phyloP scores from a whole-genome alignment of 163 green algal species.

The Scenedesmus sp. region DNA sequence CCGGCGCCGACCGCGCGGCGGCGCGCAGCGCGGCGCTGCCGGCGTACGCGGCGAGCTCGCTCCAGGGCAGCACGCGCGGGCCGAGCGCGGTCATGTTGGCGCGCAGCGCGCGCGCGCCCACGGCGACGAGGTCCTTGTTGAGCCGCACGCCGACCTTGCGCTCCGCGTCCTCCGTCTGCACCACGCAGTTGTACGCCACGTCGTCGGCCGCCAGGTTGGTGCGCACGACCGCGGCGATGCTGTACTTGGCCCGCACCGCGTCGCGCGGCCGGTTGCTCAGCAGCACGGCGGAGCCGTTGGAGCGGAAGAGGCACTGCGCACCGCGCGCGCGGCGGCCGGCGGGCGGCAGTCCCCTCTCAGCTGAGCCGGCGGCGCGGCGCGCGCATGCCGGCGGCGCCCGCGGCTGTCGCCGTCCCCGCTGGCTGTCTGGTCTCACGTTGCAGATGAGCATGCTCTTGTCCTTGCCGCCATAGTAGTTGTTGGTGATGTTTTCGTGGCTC shows the following conservation, averaged over 20 bases:
- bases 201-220: slow-evolving; percentile 89
- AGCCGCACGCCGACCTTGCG: slow-evolving; percentile 61
- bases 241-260: slow-evolving; percentile 65
- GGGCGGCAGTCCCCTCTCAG: too few relatives aligned
- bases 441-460: slow-evolving; percentile 56
- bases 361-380: too few relatives aligned
- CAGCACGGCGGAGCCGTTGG: slow-evolving; percentile 90
- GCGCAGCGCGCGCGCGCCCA: slow-evolving; percentile 48
- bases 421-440: too few relatives aligned
- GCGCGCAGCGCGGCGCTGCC: slow-evolving; percentile 84
- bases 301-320: slow-evolving; percentile 82
- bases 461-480: slow-evolving; percentile 41
- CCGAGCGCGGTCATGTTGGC: slow-evolving; percentile 93
- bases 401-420: too few relatives aligned
- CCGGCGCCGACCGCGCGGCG: slow-evolving; percentile 59
- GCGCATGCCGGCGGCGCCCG: too few relatives aligned
- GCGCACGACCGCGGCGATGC: slow-evolving; percentile 81
- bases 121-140: slow-evolving; percentile 71
- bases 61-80: slow-evolving; percentile 81
- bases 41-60: slow-evolving; percentile 92
- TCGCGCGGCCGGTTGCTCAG: slow-evolving; percentile 80
- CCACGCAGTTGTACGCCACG: slow-evolving; percentile 85
- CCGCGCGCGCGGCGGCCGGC: neutral
- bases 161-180: slow-evolving; percentile 76
- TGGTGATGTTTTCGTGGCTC: slow-evolving; percentile 89